Evolutionary conservation across 2,329 filamentous ascomycete species (phyloP), one percentile per base, ranked within the genome.

Genomic region (Verticillium alfalfae): DNA sequence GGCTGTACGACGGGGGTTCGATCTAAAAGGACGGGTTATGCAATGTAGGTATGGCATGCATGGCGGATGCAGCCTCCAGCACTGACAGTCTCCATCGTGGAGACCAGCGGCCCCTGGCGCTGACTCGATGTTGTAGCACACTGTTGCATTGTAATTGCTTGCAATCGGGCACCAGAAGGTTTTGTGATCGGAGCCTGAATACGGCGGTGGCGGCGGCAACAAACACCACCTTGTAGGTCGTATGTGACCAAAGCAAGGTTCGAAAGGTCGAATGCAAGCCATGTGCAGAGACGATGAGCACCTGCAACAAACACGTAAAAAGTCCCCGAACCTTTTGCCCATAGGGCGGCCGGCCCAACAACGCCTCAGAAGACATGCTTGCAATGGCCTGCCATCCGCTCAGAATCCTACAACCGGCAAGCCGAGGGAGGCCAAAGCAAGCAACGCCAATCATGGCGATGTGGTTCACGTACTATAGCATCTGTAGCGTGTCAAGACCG

Each of bases 11-110:
- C 45, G n/a, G 45, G 26, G 45, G n/a, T 12, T 49, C 18, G 16
- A 52, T 49, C 34, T 38, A n/a, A 59, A 49, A 18, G 45, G n/a
- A 49, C 45, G 45, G 45, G 45, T 49, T 49, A 49, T 49, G 61
- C 54, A 45, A 64, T 59, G 59, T 63, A 61, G 59, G 63, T 56
- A 65, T 65, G 63, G 63, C 63, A 63, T 64, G 63, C 63, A 60
- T 63, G 61, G 62, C 63, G 61, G 58, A 59, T 64, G 63, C 61
- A 64, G 34, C 55, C 45, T 49, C 22, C 45, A 18, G 45, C 45
- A 49, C 18, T 49, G 45, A 26, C 45, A 49, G 10, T n/a, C n/a
- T 22, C 18, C 7, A 26, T 49, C 45, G 12, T 49, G 45, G 18
- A 49, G 18, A n/a, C n/a, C 9, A 49, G n/a, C 45, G 22, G 45